Conservation (phyloP, 805 yeast species). For the Ogataea methanolica region DNA sequence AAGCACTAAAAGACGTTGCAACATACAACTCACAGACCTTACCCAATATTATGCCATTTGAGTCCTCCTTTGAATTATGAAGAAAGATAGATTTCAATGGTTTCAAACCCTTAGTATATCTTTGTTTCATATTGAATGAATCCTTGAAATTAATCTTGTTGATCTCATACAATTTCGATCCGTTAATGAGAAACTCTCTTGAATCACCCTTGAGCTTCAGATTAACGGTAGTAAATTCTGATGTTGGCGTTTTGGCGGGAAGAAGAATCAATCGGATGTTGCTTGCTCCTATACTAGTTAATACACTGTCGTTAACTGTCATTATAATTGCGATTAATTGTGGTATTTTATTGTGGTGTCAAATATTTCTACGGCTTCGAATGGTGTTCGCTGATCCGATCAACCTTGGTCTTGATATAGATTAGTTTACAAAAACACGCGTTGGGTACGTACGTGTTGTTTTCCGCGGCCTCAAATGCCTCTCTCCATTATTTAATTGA, state of each 20-base stretch:
- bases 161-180: conserved; percentile 34
- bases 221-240: conserved; percentile 7
- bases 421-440: too few relatives aligned
- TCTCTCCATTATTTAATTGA: too few relatives aligned
- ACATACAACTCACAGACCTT: conserved; percentile 35
- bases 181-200: conserved; percentile 13
- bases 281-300: conserved; percentile 5
- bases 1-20: conserved; percentile 36
- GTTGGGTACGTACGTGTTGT: too few relatives aligned
- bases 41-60: conserved; percentile 36
- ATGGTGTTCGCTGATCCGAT: too few relatives aligned
- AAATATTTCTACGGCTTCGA: too few relatives aligned
- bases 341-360: too few relatives aligned
- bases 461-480: too few relatives aligned
- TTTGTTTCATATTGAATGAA: conserved; percentile 25
- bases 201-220: conserved; percentile 8
- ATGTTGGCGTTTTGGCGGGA: conserved; percentile 5
- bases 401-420: too few relatives aligned
- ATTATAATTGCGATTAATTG: background rate
- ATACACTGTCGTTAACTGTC: conserved; percentile 4
- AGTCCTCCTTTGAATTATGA: conserved; percentile 16
- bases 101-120: conserved; percentile 25
- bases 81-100: conserved; percentile 40
- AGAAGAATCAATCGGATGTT: conserved; percentile 11
- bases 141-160: conserved; percentile 35